Conservation (phyloP, 106 monocot species). For the Gastrodia elata region DNA sequence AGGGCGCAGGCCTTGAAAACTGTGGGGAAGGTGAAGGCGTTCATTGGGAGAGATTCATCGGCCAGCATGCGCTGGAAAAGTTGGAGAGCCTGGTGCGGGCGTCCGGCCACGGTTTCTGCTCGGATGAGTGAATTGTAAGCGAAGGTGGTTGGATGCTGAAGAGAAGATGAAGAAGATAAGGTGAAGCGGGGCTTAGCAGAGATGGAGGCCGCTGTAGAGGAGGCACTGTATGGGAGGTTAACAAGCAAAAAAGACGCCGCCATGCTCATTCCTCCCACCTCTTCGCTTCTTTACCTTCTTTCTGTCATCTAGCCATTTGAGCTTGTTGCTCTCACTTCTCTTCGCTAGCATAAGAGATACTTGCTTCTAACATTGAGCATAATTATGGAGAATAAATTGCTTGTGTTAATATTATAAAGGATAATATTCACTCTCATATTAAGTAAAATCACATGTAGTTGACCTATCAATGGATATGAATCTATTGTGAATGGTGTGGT, state of each 20-base stretch:
- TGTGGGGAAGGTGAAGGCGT: constrained; percentile 25
- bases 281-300: too few relatives aligned
- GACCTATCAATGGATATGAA: too few relatives aligned
- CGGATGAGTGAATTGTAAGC: constrained; percentile 20
- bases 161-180: not conserved
- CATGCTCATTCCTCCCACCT: not conserved
- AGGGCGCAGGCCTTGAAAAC: constrained; percentile 18
- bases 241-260: not conserved
- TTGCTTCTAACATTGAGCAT: too few relatives aligned
- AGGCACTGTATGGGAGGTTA: not conserved
- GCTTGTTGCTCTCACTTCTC: too few relatives aligned
- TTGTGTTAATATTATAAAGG: too few relatives aligned
- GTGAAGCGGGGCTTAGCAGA: not conserved
- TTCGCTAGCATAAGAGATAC: too few relatives aligned
- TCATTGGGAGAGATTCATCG: not conserved
- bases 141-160: not conserved
- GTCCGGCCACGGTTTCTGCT: not conserved
- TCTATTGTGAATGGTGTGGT: too few relatives aligned
- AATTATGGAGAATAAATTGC: too few relatives aligned
- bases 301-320: too few relatives aligned
- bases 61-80: constrained; percentile 16
- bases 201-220: not conserved
- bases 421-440: too few relatives aligned
- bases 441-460: too few relatives aligned
- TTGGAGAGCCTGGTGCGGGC: constrained; percentile 6